phyloP scores from a whole-genome alignment of 768 basidiomycete species.

The Macrolepiota fuliginosa region DNA sequence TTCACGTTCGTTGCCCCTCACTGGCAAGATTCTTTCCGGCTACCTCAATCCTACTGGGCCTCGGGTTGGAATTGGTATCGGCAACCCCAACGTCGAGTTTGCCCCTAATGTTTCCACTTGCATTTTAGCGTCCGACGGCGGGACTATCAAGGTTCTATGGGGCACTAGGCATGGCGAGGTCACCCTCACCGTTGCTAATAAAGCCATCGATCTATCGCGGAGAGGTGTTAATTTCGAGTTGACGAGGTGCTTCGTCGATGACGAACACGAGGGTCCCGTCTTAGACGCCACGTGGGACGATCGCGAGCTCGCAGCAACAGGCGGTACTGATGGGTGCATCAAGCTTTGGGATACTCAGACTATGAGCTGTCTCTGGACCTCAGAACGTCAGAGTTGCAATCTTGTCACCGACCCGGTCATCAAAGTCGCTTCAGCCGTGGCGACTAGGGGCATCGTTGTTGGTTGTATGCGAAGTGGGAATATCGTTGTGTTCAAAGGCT shows the following conservation, averaged over 20 bases:
- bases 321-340: slow-evolving; percentile 59
- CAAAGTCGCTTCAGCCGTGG: slow-evolving; percentile 41
- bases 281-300: slow-evolving; percentile 53
- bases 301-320: slow-evolving; percentile 42
- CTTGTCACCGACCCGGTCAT: slow-evolving; percentile 48
- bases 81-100: slow-evolving; percentile 77
- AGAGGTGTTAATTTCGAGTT: slow-evolving; percentile 43
- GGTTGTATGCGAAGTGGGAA: slow-evolving; percentile 57
- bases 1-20: slow-evolving; percentile 68
- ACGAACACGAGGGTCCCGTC: slow-evolving; percentile 65
- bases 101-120: slow-evolving; percentile 64
- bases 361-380: slow-evolving; percentile 64
- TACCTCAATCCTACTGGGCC: slow-evolving; percentile 64
- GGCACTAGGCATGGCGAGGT: slow-evolving; percentile 71
- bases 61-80: slow-evolving; percentile 56
- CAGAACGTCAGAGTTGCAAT: slow-evolving; percentile 31
- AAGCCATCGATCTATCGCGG: slow-evolving; percentile 54
- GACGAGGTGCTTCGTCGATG: slow-evolving; percentile 46
- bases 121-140: slow-evolving; percentile 56
- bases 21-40: slow-evolving; percentile 67
- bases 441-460: slow-evolving; percentile 42
- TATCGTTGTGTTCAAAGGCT: slow-evolving; percentile 53
- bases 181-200: slow-evolving; percentile 52
- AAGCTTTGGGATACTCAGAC: slow-evolving; percentile 71
- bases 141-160: slow-evolving; percentile 70